Percentiles rank a stretch among this genome's conserved stretches.
phyloP scores from a whole-genome alignment of 352 stramenopile species.

The Hyaloperonospora brassicae region DNA sequence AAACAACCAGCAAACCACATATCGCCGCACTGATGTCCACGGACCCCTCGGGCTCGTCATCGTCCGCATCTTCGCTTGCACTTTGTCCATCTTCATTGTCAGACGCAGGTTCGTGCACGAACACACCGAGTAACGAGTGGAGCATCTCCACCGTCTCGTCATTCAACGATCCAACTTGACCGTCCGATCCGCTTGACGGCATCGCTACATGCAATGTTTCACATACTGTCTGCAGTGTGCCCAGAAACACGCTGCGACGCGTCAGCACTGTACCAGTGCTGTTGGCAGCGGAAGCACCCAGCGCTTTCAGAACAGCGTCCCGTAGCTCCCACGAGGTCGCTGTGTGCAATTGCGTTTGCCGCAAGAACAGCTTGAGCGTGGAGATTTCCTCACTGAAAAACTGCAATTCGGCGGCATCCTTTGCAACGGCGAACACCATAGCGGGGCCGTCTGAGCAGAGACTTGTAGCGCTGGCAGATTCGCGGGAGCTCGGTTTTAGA shows the following conservation, averaged over 20 bases:
- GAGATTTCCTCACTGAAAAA: slow-evolving; percentile 78
- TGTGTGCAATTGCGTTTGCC: slow-evolving; percentile 54
- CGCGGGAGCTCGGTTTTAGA: slow-evolving; percentile 18
- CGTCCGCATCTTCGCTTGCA: slow-evolving; percentile 32
- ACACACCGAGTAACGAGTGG: slow-evolving; percentile 54
- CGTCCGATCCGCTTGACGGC: slow-evolving; percentile 14
- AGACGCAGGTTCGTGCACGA: slow-evolving; percentile 40
- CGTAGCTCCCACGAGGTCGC: slow-evolving; percentile 35
- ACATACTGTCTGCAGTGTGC: slow-evolving; percentile 45
- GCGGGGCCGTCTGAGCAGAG: slow-evolving; percentile 63
- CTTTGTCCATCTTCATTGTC: slow-evolving; percentile 22
- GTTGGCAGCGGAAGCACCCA: slow-evolving; percentile 23
- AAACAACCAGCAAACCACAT: slow-evolving; percentile 60
- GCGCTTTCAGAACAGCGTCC: slow-evolving; percentile 28
- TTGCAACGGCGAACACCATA: slow-evolving; percentile 73
- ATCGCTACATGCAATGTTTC: slow-evolving; percentile 9
- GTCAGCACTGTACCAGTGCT: slow-evolving; percentile 28
- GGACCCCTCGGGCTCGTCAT: slow-evolving; percentile 39
- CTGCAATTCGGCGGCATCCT: slow-evolving; percentile 62
- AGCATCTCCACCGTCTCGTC: slow-evolving; percentile 61
- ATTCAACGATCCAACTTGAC: slow-evolving; percentile 29
- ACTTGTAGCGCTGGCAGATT: slow-evolving; percentile 41
- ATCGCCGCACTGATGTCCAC: slow-evolving; percentile 49
- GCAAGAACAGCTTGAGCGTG: slow-evolving; percentile 54
- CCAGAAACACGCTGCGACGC: slow-evolving; percentile 38